These are phyloP conservation scores for Clonostachys byssicola DNA, from an alignment of 2,329 filamentous ascomycete species.

Conservation along the genomic window DNA sequence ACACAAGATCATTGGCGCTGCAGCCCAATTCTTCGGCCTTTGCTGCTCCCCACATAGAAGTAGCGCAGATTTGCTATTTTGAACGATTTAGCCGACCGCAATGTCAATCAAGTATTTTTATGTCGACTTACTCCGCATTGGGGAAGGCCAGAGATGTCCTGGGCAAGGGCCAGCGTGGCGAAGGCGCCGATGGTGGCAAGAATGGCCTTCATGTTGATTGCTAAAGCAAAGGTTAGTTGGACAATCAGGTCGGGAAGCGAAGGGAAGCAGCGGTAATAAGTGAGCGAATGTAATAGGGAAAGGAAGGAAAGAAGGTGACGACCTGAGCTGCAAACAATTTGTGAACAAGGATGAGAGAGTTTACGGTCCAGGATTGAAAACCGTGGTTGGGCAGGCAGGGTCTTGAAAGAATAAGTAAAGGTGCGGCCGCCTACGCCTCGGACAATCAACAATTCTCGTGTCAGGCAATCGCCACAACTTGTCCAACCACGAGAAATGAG, in stretches of 20 bases:
- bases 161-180: slow-evolving; percentile 32
- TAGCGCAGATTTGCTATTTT: slow-evolving; percentile 40
- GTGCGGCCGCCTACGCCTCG: too few relatives aligned
- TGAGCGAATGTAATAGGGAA: not conserved
- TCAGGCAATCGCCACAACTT: too few relatives aligned
- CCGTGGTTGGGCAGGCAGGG: too few relatives aligned
- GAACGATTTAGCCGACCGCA: slow-evolving; percentile 6
- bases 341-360: too few relatives aligned
- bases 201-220: slow-evolving; percentile 46
- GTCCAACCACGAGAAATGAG: too few relatives aligned
- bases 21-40: slow-evolving; percentile 42
- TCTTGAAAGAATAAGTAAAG: too few relatives aligned
- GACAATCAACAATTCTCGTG: too few relatives aligned
- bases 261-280: not conserved
- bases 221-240: slow-evolving; percentile 3
- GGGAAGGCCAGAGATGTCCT: slow-evolving; percentile 35
- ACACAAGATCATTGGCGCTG: slow-evolving; percentile 28
- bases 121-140: slow-evolving; percentile 48
- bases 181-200: slow-evolving; percentile 36
- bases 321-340: too few relatives aligned
- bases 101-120: not conserved
- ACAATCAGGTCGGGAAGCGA: not conserved
- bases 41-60: slow-evolving; percentile 38
- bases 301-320: not conserved
- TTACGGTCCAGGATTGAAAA: too few relatives aligned